Evolutionary conservation across 768 basidiomycete genomes (phyloP).

Genomic region (Lactarius hengduanensis): DNA sequence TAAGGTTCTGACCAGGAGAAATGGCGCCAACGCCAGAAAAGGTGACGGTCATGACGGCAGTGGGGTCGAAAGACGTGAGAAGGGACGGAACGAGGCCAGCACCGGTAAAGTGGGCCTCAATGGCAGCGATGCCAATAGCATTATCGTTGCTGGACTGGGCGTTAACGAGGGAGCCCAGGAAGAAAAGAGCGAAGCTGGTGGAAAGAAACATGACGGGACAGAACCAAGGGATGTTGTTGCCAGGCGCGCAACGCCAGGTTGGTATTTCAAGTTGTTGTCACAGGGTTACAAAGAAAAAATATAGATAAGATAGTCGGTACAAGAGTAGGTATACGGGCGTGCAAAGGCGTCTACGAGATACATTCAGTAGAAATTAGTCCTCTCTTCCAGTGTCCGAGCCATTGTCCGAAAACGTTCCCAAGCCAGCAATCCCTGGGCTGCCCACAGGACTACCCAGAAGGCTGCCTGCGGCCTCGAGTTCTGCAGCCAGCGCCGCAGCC

Average conservation of each 20-base stretch:
- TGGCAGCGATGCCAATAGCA: conserved; percentile 50
- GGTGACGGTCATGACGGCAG: conserved; percentile 52
- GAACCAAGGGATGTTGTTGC: not conserved
- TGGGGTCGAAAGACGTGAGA: conserved; percentile 58
- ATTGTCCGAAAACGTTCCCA: conserved; percentile 4
- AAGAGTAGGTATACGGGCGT: not conserved
- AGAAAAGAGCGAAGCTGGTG: conserved; percentile 36
- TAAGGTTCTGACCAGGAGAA: conserved; percentile 57
- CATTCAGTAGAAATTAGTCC: conserved; percentile 14
- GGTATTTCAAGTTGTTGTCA: not conserved
- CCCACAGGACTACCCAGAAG: conserved; percentile 13
- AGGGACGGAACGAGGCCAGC: conserved; percentile 62
- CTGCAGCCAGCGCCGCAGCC: conserved; percentile 26
- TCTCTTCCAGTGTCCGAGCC: conserved; percentile 27
- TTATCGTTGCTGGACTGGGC: conserved; percentile 44
- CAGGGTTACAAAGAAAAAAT: not conserved
- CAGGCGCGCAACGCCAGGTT: not conserved
- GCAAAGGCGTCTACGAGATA: conserved; percentile 17
- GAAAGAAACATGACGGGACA: conserved; percentile 13
- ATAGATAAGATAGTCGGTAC: conserved; percentile 21
- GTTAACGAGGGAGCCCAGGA: conserved; percentile 43
- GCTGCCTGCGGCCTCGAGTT: conserved; percentile 26
- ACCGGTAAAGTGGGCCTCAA: conserved; percentile 66
- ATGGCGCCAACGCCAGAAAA: conserved; percentile 51
- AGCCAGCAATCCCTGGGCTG: conserved; percentile 14